These are phyloP conservation scores for Neofusicoccum parvum DNA, from an alignment of 2,329 filamentous ascomycete genomes.

Conservation along the genomic window DNA sequence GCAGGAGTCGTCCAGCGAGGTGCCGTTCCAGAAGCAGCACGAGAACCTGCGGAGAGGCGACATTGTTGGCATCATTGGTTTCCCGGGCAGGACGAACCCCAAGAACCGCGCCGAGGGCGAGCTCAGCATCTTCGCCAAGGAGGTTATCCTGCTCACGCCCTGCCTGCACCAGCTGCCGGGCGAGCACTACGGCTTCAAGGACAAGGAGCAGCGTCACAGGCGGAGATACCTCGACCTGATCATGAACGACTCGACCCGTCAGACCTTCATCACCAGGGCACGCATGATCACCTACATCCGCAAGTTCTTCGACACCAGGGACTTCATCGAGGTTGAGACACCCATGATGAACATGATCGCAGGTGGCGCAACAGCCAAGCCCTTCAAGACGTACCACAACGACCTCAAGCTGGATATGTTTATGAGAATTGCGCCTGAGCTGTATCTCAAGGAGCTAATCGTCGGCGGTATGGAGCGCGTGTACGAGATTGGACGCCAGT, in stretches of 20 bases:
- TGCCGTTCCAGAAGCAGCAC: conserved; percentile 83
- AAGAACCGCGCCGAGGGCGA: conserved; percentile 89
- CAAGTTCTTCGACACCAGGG: conserved; percentile 80
- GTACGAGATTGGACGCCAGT: conserved; percentile 93
- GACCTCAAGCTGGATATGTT: conserved; percentile 93
- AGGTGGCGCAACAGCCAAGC: conserved; percentile 91
- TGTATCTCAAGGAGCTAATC: conserved; percentile 95
- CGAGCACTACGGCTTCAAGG: conserved; percentile 93
- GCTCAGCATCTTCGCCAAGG: conserved; percentile 87
- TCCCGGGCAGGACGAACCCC: conserved; percentile 81
- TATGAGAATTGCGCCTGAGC: conserved; percentile 90
- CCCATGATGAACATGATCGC: conserved; percentile 97
- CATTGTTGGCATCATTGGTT: conserved; percentile 85
- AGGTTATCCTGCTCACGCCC: conserved; percentile 83
- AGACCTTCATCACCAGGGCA: conserved; percentile 81
- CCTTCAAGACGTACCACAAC: conserved; percentile 95
- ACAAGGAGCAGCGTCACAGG: conserved; percentile 89
- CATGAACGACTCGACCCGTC: conserved; percentile 86
- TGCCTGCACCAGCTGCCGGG: conserved; percentile 89
- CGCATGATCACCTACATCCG: conserved; percentile 90
- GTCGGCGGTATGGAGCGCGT: conserved; percentile 93
- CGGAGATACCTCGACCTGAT: conserved; percentile 95
- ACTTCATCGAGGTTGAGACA: conserved; percentile 94
- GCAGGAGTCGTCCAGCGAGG: conserved; percentile 70
- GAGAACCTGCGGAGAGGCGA: conserved; percentile 87